Conservation (phyloP, 345 rosid genomes). For the Hibiscus mutabilis region DNA sequence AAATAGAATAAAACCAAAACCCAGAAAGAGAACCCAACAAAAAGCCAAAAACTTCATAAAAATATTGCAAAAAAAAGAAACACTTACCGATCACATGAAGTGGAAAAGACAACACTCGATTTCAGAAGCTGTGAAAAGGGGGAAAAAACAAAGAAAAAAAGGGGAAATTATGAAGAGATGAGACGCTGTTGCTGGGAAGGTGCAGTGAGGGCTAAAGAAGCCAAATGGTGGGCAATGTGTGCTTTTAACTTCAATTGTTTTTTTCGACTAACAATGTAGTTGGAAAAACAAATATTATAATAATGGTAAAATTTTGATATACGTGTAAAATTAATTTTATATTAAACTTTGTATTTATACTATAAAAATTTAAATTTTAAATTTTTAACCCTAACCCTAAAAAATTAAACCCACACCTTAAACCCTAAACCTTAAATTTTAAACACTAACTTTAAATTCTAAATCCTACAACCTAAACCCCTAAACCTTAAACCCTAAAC, state of each 20-base stretch:
- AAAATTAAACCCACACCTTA: too few species aligned
- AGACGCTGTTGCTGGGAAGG: neutral
- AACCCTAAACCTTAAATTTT: too few species aligned
- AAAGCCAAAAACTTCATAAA: neutral
- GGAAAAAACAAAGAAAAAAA: neutral
- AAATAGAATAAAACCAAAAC: neutral
- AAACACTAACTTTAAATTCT: too few species aligned
- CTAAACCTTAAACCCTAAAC: too few species aligned
- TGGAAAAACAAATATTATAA: neutral
- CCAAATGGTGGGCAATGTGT: neutral
- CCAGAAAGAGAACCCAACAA: conserved; percentile 13
- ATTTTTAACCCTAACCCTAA: too few species aligned
- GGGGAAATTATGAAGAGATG: conserved; percentile 9
- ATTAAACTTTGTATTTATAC: too few species aligned
- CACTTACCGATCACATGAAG: conserved; percentile 56
- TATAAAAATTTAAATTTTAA: too few species aligned
- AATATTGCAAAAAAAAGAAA: neutral
- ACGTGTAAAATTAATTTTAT: too few species aligned
- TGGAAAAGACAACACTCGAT: neutral
- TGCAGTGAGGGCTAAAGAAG: neutral
- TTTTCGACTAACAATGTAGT: neutral
- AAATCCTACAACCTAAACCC: too few species aligned
- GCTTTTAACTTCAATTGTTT: neutral
- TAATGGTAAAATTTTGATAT: too few species aligned
- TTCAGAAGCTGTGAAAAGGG: neutral